Conservation (phyloP, 257 asterid genomes). For the Jacaranda mimosifolia region DNA sequence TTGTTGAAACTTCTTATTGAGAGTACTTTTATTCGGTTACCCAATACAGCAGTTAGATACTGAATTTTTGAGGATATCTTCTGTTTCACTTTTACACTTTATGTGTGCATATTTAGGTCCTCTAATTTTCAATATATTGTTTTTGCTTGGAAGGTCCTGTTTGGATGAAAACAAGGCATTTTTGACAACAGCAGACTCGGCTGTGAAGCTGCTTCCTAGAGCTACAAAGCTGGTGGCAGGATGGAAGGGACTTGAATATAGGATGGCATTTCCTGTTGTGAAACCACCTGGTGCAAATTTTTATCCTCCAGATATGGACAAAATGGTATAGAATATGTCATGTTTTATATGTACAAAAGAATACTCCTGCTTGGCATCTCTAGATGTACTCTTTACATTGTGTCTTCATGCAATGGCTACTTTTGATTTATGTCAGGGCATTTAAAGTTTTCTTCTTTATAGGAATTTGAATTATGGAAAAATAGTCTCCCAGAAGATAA, state of each 20-base stretch:
- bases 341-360: conserved; percentile 20
- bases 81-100: conserved; percentile 22
- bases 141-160: conserved; percentile 68
- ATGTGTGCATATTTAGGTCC: conserved; percentile 12
- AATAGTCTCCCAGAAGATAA: conserved; percentile 76
- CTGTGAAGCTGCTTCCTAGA: conserved; percentile 70
- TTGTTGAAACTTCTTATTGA: conserved; percentile 25
- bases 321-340: conserved; percentile 61
- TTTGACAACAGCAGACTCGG: conserved; percentile 94
- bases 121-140: conserved; percentile 33
- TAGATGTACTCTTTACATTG: no score
- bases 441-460: conserved; percentile 25
- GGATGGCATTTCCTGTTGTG: conserved; percentile 72
- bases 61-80: conserved; percentile 18
- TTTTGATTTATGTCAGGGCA: not conserved
- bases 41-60: not conserved
- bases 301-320: conserved; percentile 96
- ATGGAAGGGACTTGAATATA: conserved; percentile 90
- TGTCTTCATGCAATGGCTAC: conserved; percentile 8
- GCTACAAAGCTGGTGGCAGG: conserved; percentile 79
- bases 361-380: not conserved
- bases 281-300: conserved; percentile 96
- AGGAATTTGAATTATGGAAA: conserved; percentile 95
- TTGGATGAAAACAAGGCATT: conserved; percentile 94
- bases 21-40: not conserved